phyloP scores from a whole-genome alignment of 495 filamentous ascomycete species.

The Apiosordaria backusii region DNA sequence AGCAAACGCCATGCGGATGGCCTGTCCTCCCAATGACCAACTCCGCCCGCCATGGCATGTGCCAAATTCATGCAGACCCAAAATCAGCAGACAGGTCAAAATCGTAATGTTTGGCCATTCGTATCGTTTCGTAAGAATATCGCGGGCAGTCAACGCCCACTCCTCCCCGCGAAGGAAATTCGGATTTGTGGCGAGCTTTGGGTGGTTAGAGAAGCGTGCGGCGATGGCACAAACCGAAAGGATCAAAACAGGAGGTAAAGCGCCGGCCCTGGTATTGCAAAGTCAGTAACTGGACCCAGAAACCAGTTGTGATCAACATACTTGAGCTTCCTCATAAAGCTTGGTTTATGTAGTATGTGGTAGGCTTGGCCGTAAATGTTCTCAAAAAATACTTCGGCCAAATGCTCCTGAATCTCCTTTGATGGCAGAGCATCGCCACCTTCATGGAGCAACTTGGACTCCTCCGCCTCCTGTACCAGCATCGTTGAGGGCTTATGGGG shows the following conservation, averaged over 20 bases:
- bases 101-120: constrained; percentile 96
- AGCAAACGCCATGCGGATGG: constrained; percentile 94
- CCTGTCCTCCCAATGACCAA: constrained; percentile 93
- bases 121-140: constrained; percentile 79
- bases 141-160: constrained; percentile 80
- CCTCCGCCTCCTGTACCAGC: constrained; percentile 64
- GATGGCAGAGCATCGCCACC: constrained; percentile 81
- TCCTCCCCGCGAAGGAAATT: constrained; percentile 87
- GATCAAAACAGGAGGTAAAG: constrained; percentile 76
- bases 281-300: constrained; percentile 24
- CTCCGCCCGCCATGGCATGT: constrained; percentile 94
- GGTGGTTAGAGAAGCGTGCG: constrained; percentile 93
- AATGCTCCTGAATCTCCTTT: constrained; percentile 87
- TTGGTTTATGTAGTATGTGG: constrained; percentile 93
- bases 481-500: constrained; percentile 53
- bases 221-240: constrained; percentile 90
- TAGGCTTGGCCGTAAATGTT: constrained; percentile 95
- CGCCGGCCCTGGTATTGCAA: constrained; percentile 43
- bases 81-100: constrained; percentile 77
- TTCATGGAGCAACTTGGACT: constrained; percentile 68
- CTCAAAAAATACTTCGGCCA: constrained; percentile 94
- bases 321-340: constrained; percentile 84
- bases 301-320: constrained; percentile 33
- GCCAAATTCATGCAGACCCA: constrained; percentile 93
- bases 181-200: constrained; percentile 74